phyloP scores from a whole-genome alignment of 345 rosid genomes.

The Moringa oleifera region DNA sequence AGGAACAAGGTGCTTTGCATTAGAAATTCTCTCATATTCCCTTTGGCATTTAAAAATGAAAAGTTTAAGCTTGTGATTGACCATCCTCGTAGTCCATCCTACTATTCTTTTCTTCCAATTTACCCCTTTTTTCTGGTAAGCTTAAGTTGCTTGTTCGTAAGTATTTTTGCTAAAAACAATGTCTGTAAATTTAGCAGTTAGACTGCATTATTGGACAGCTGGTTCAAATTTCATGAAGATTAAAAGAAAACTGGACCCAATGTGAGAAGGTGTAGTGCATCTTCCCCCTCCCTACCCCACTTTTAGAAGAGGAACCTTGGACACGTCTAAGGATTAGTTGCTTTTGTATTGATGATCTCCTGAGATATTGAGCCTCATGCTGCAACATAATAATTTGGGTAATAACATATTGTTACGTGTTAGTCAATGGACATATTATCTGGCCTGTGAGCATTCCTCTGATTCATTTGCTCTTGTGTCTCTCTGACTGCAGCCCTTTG shows the following conservation, averaged over 20 bases:
- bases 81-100: background rate
- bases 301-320: no score
- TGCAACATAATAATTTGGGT: no score
- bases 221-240: no score
- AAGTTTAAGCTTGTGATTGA: no score
- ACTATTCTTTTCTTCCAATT: background rate
- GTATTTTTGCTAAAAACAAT: constrained; percentile 1
- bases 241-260: no score
- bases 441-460: background rate
- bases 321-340: no score
- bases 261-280: no score
- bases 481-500: constrained; percentile 48
- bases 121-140: background rate
- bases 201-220: background rate
- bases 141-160: background rate
- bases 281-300: no score
- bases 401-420: no score
- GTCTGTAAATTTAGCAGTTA: background rate
- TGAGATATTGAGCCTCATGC: no score
- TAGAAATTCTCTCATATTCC: background rate
- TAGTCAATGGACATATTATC: background rate
- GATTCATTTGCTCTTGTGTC: constrained; percentile 1
- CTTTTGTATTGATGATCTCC: no score
- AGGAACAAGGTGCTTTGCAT: constrained; percentile 1
- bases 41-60: no score